Evolutionary conservation across 441 rosid genomes (phyloP), one percentile per base, ranked within the genome.

Genomic region (Mallotus japonicus): DNA sequence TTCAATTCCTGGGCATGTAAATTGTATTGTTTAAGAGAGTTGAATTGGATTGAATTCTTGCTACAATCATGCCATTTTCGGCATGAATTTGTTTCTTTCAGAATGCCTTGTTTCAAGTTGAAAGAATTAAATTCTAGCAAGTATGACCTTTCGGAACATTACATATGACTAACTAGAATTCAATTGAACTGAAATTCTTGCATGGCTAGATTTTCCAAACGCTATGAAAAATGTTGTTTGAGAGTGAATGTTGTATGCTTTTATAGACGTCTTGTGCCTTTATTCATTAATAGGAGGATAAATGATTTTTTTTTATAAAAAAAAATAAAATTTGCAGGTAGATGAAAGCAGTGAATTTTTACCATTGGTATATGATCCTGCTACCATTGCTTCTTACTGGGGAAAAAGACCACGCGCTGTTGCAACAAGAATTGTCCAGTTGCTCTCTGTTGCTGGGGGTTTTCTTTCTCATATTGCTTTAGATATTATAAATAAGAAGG

Each of bases 301-400:
- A 24, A 24, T 0, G 28, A 24, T 24, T 24, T 34, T 34, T 5
- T 34, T 34, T 34, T 34, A 32, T 24, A 24, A 0, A 24, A 24
- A 24, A 24, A 24, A 24, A 32, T 1, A 32, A 34, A 34, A 34
- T 34, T 65, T 65, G 64, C 70, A 92, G 99, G 88, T 92, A 49
- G 96, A 92, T 75, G 97, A 89, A 80, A 88, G 92, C 85, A 91
- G 96, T 78, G 95, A 95, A 85, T 92, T 88, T 78, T 86, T 95
- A 57, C 99, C 99, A 37, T 50, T 85, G 87, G 97, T 85, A n/a
- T 95, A 95, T 81, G 99, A 92, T 70, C 97, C 99, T 71, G 93
- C 82, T 73, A 92, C 82, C 81, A 95, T 95, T 67, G 79, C 99
- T 70, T 89, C 88, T 19, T 92, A 92, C 57, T 95, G 99, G 99